Evolutionary conservation across 495 filamentous ascomycete genomes (phyloP).

Genomic region (Chaetomidium leptoderma): DNA sequence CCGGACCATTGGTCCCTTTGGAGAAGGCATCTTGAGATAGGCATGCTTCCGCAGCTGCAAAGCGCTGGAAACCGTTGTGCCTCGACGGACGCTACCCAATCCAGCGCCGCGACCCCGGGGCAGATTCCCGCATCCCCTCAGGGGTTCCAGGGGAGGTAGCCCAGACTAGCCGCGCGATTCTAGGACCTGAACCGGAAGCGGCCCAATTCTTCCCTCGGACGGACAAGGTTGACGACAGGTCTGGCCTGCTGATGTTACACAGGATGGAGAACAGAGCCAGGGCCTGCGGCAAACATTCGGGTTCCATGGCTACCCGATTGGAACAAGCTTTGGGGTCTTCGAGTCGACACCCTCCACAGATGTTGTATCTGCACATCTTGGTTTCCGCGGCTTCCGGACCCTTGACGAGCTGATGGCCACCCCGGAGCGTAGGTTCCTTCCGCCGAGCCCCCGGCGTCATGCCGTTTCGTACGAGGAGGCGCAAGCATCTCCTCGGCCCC

Average conservation of each 20-base stretch:
- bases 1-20: no score
- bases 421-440: neutral
- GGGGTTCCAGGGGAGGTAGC: no score
- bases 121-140: no score
- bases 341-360: neutral
- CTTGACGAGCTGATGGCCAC: neutral
- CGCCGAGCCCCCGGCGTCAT: neutral
- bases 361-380: neutral
- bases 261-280: neutral
- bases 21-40: neutral
- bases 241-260: neutral
- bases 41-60: neutral
- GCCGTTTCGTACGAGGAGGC: neutral
- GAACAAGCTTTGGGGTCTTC: neutral
- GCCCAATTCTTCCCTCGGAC: neutral
- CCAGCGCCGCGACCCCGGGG: no score
- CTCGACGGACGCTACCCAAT: neutral
- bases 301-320: neutral
- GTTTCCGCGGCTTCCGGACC: neutral
- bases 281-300: neutral
- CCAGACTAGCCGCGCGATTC: neutral
- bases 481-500: neutral
- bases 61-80: neutral
- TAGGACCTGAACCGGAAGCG: neutral
- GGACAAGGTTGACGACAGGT: neutral